Evolutionary conservation across 345 rosid genomes (phyloP), one percentile per base, ranked within the genome.

Genomic region (Euphorbia peplus): DNA sequence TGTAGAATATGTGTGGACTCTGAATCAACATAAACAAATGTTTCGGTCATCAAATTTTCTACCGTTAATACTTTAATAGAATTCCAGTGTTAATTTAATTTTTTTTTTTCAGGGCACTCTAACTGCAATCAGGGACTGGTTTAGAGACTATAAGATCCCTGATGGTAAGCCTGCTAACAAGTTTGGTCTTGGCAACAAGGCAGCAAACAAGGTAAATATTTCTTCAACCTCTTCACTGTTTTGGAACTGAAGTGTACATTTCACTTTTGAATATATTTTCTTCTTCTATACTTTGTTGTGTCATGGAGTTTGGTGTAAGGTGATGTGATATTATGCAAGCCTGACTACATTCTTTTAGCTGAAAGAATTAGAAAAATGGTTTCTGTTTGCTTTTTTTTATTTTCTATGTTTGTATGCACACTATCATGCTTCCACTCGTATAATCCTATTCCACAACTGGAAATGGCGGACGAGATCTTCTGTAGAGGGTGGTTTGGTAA

Each of bases 81-180:
- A 6, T 9, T 44, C 6, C 21, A 4, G 28, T 44, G 30, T 42
- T 70, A 25, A 75, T 61, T 25, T 21, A 19, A 19, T 46, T 32
- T 28, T 2, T 75, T 70, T 15, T 78, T 44, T 68, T 70, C 86
- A 92, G 99, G 97, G 97, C 39, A 90, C 97, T 52, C 85, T 95
- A 1, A 86, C 90, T 28, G 91, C 92, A 26, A 86, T 91, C 68
- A 83, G 99, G 76, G 92, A 87, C 71, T 95, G 98, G 99, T 92
- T 95, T 69, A 88, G 96, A 73, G 98, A 95, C 78, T 95, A 95
- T 80, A 92, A 95, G 79, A 87, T 86, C 72, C 99, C 97, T 5
- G 99, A 95, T 76, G 99, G 96, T 44, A 95, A 95, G 73, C 99
- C 98, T 67, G 98, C 99, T 42, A 95, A 95, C 81, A 88, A 76